These are phyloP conservation scores for Lolium multiflorum DNA, from an alignment of 176 grass and related monocot species.

Conservation along the genomic window DNA sequence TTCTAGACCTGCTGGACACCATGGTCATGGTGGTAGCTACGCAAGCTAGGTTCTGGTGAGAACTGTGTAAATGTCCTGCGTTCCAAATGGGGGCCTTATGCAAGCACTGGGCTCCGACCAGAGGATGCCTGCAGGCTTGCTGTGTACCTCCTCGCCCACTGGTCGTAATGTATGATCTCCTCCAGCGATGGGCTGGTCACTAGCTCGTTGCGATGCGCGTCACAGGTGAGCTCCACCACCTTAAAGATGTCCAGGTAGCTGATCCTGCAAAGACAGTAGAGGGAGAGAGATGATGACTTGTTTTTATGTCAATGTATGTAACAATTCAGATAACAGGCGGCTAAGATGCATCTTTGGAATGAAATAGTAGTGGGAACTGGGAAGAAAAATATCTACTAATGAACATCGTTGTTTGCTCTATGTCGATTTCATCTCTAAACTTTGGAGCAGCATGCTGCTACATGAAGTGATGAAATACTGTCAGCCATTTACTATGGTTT, in stretches of 20 bases:
- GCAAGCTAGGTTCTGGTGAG: background rate
- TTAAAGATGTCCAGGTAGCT: constrained; percentile 94
- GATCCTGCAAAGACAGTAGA: constrained; percentile 63
- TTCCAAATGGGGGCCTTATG: constrained; percentile 4
- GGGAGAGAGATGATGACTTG: background rate
- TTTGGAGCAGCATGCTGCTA: background rate
- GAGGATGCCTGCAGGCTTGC: constrained; percentile 60
- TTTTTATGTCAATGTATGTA: background rate
- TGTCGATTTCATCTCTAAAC: background rate
- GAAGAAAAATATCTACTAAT: background rate
- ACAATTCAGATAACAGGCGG: background rate
- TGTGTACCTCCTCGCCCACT: constrained; percentile 82
- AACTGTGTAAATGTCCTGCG: background rate
- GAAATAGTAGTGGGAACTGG: background rate
- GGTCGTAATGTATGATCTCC: constrained; percentile 93
- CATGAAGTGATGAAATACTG: background rate
- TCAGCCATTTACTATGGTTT: background rate
- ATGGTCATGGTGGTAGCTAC: background rate
- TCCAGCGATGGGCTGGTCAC: constrained; percentile 73
- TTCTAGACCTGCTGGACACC: constrained; percentile 33
- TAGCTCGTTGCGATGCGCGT: constrained; percentile 79
- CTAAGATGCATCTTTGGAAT: background rate
- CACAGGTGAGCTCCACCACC: constrained; percentile 84
- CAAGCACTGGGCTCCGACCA: constrained; percentile 71
- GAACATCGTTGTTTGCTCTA: background rate